Percentiles rank a stretch among this genome's conserved stretches.
These are phyloP conservation scores for Knoxdaviesia capensis DNA, from an alignment of 2,329 filamentous ascomycete species.

Conservation along the genomic window DNA sequence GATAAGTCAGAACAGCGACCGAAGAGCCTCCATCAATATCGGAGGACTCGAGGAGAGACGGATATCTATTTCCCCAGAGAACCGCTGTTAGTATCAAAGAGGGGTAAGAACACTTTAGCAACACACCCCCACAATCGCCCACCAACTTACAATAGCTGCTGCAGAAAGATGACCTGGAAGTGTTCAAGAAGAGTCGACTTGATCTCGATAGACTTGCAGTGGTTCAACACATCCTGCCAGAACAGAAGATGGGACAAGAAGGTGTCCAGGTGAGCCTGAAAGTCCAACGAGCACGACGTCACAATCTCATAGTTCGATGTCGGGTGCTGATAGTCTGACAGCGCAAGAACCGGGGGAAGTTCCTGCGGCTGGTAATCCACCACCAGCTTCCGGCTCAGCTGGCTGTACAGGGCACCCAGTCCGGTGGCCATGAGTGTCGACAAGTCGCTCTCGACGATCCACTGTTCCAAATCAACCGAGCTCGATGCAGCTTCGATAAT, in stretches of 20 bases:
- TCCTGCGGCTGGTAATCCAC: slow-evolving; percentile 57
- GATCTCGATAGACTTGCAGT: slow-evolving; percentile 80
- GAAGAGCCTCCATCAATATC: slow-evolving; percentile 94
- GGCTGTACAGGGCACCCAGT: slow-evolving; percentile 54
- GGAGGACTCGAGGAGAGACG: slow-evolving; percentile 86
- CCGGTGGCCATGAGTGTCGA: slow-evolving; percentile 96
- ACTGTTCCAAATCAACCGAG: slow-evolving; percentile 68
- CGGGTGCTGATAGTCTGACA: slow-evolving; percentile 74
- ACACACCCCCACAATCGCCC: too few species aligned
- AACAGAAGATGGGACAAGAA: slow-evolving; percentile 91
- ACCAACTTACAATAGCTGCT: slow-evolving; percentile 61
- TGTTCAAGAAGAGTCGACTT: slow-evolving; percentile 87
- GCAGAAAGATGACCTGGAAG: slow-evolving; percentile 89
- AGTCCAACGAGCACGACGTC: slow-evolving; percentile 52
- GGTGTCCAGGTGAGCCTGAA: slow-evolving; percentile 73
- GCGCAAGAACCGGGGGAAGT: slow-evolving; percentile 62
- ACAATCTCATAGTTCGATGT: slow-evolving; percentile 50
- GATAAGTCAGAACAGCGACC: slow-evolving; percentile 83
- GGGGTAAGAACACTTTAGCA: too few species aligned
- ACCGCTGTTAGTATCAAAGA: too few species aligned
- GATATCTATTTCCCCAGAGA: slow-evolving; percentile 40
- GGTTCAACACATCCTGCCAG: slow-evolving; percentile 95
- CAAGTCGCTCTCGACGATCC: slow-evolving; percentile 92
- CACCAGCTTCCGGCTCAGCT: slow-evolving; percentile 57
- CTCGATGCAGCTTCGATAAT: slow-evolving; percentile 84